Base-by-base conservation (phyloP, 805 yeast species). In the Scheffersomyces amazonensis region DNA sequence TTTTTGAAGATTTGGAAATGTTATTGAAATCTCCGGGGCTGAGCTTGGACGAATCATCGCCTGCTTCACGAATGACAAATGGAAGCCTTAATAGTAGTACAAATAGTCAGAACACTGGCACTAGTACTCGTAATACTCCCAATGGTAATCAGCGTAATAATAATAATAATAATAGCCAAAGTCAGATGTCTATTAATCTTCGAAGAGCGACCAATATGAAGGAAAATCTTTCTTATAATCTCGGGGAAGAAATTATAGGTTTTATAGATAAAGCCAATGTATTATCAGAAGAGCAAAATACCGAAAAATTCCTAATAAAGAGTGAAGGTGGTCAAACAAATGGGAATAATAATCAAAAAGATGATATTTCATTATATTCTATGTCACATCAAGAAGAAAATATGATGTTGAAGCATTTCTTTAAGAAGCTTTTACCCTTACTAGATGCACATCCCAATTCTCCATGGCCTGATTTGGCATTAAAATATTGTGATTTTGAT, bases 401-500 rank as follows among this genome's bases (percentile, higher is more conserved):
- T 40, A 69, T 66, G 64, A 73, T 78, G 68, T 48, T 78, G 41
- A 71, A 69, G 43, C 82, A 78, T 52, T 78, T 76, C 47, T 78
- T 77, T 53, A 71, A 74, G 45, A 71, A 74, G 41, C 58, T 78
- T 25, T 53, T 78, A 5, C 80, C 78, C 1, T 48, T 77, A 29
- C 53, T 77, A 23, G 83, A 78, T 56, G 80, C 80, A 0, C 81
- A 78, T 49, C 83, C 82, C 0, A 72, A 73, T 30, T 64, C 80
- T 1, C 82, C 82, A 3, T 76, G 81, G 81, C 83, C 83, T 0
- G 77, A 76, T 41, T 52, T 78, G 40, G 80, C 80, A 31, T 58
- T 78, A 42, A 69, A 71, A 36, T 77, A 77, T 48, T 77, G 82
- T 46, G 80, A 77, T 47, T 69, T 74, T 44, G 78, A 76, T 45